Evolutionary conservation across 108 stramenopile genomes (phyloP), one percentile per base, ranked within the genome.

Genomic region (Parietichytrium sp.): DNA sequence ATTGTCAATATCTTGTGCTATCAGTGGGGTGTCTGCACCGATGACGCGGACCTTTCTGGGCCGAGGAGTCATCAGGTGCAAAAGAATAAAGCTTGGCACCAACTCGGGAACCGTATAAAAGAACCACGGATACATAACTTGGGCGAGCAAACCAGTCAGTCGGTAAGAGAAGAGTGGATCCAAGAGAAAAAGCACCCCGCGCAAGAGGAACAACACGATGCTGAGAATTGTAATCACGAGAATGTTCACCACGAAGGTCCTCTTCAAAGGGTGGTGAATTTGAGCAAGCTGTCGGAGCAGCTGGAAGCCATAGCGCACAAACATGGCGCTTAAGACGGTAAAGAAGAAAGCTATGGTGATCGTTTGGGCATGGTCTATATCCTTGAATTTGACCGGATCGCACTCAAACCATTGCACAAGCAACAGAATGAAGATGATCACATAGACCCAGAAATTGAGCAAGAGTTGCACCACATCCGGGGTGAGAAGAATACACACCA

Each of bases 101-200:
- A 72, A 10, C 61, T 72, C 61, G 33, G 61, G 61, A n/a, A 72
- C 61, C 36, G 61, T 33, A 38, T 72, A 72, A 38, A 72, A 72
- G 45, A 72, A 72, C 61, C 61, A 72, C 36, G 61, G 61, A 45
- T 72, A 72, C 61, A 72, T 72, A 42, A 72, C 45, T 25, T 72
- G 61, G 1, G 61, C 61, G 20, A n/a, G 20, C n/a, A 45, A n/a
- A 6, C 61, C 61, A 6, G 33, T 72, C 38, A 72, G 61, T 8
- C 61, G 61, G 15, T 18, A 36, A 10, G 61, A 33, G 45, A 72
- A 72, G 15, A 72, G 42, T 6, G 61, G 61, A 33, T 72, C 61
- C 20, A 72, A 42, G 20, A 72, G 25, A 72, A 72, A 72, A 42
- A 72, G 61, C 33, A 72, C 42, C 13, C 61, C 61, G 45, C 61